Evolutionary conservation across 108 stramenopile species (phyloP).

Genomic region (Stephanodiscus minutulus): DNA sequence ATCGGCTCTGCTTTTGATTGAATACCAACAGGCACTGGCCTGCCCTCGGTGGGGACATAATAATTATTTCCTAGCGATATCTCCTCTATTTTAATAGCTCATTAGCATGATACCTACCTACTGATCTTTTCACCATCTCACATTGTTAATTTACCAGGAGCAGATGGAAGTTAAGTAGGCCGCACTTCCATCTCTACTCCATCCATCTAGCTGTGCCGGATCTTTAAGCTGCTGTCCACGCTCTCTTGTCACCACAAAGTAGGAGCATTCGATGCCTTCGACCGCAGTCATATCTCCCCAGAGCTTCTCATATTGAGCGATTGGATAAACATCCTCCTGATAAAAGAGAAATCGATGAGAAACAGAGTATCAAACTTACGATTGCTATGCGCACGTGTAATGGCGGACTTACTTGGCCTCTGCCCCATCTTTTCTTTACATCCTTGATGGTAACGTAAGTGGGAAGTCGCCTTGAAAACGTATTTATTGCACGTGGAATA

Average conservation of each 20-base stretch:
- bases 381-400: no score
- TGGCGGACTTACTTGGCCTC: constrained; percentile 38
- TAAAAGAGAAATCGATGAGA: neutral
- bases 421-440: constrained; percentile 65
- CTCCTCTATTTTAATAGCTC: no score
- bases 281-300: constrained; percentile 64
- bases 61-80: no score
- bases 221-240: constrained; percentile 66
- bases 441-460: constrained; percentile 67
- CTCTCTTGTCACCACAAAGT: constrained; percentile 54
- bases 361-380: neutral
- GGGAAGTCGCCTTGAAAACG: constrained; percentile 52
- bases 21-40: no score
- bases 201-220: constrained; percentile 59
- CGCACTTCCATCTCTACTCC: constrained; percentile 65
- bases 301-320: constrained; percentile 65
- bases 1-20: neutral
- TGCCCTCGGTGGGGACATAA: no score
- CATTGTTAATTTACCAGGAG: constrained; percentile 3
- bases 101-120: no score
- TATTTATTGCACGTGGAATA: constrained; percentile 46
- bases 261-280: constrained; percentile 55
- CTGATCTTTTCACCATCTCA: no score
- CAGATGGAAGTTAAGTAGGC: constrained; percentile 51
- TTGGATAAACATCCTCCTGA: constrained; percentile 61